Evolutionary conservation across 371 early-diverging fungal species (phyloP).

Genomic region (Mucor plumbeus): DNA sequence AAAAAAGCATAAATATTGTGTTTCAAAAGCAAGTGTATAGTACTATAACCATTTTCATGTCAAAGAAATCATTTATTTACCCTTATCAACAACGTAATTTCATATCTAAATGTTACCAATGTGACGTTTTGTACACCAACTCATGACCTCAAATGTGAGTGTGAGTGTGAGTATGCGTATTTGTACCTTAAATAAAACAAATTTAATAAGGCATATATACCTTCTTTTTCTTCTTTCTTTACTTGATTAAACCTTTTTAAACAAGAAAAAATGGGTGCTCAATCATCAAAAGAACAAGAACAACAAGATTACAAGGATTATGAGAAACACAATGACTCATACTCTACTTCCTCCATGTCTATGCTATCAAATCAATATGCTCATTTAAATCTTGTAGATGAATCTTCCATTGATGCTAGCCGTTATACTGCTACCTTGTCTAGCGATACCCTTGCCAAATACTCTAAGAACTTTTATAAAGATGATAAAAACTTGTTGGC

Average conservation of each 20-base stretch:
- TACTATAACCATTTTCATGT: too few relatives aligned
- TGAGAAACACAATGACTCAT: background rate
- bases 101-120: background rate
- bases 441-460: constrained; percentile 25
- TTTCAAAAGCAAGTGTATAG: too few relatives aligned
- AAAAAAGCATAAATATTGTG: too few relatives aligned
- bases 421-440: constrained; percentile 7
- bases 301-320: background rate
- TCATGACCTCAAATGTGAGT: background rate
- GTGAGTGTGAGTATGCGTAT: background rate
- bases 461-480: constrained; percentile 56
- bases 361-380: constrained; percentile 8
- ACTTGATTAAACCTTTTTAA: background rate
- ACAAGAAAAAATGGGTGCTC: constrained; percentile 11
- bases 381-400: background rate
- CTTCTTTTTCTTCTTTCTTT: background rate
- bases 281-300: constrained; percentile 22
- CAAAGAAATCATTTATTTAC: too few relatives aligned
- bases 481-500: constrained; percentile 72
- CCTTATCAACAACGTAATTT: background rate
- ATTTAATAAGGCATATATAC: too few relatives aligned
- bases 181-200: background rate
- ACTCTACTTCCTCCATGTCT: background rate
- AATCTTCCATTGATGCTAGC: background rate
- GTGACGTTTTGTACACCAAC: background rate